Evolutionary conservation across 2,329 filamentous ascomycete species (phyloP), one percentile per base, ranked within the genome.

Genomic region (Meredithiella fracta): DNA sequence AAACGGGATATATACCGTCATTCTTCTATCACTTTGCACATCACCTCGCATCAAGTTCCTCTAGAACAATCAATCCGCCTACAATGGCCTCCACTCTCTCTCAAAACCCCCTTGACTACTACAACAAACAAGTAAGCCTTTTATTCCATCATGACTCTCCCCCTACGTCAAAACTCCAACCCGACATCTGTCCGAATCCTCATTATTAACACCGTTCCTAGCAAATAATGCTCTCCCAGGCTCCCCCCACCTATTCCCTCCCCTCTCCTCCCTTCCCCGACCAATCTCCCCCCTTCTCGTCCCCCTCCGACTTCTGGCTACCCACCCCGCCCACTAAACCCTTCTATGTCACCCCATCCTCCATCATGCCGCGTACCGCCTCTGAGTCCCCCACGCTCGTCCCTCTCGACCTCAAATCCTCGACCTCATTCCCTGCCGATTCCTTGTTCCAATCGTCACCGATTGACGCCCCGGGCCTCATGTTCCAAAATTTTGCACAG

Each of bases 101-200:
- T 38, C 56, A 58, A 47, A 58, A 53, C 34, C 52, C 44, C 38
- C 44, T 58, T 14, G 56, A 54, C 17, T 58, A 58, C 56, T 58
- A 58, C 52, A 54, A 42, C 47, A 58, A 57, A 31, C 56, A 58
- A 51, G 56, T 54, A 53, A 49, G 38, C 20, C 17, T n/a, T 17
- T 44, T 8, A 38, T n/a, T 3, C 37, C 3, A 38, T 38, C 5
- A 38, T n/a, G 3, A 38, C 40, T 44, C 11, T 44, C 40, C 40
- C 20, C 40, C 15, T 44, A 9, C 5, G 15, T 22, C 15, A 20
- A n/a, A 15, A n/a, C 20, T 22, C 17, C 11, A 44, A 5, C 29
- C 11, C 29, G 11, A 11, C 29, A 34, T 34, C 29, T 5, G 5
- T 11, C 5, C 11, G 29, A 34, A 11, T 11, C 11, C 29, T 34